Base-by-base conservation (phyloP, 225 moss, liverwort and hornwort genomes). In the Physcomitrellopsis africana region DNA sequence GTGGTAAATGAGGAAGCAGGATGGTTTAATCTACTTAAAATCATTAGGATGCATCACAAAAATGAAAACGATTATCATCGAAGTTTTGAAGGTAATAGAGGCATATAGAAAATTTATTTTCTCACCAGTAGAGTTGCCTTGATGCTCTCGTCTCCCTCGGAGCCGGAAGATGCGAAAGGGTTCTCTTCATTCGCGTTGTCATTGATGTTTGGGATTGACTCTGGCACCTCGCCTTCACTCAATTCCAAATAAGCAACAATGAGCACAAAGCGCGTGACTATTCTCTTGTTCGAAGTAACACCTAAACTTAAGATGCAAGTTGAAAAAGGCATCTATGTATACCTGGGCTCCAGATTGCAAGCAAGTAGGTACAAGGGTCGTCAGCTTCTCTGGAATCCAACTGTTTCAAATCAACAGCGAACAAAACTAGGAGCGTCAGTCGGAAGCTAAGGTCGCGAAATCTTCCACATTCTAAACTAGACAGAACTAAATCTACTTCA, bases 281-380 rank as follows among this genome's bases (percentile, higher is more conserved):
- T 68, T 53, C 13, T 54, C 20, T 13, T 49, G 11, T 49, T 49
- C 11, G 15, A 49, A 47, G 16, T 8, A 9, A 63, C 11, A 16
- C 8, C 3, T 61, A 63, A 29, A 13, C 26, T 1, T 4, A 37
- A 37, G 32, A 37, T 37, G 32, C 32, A 37, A 7, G 32, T 37
- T 37, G 32, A 37, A 37, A 1, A 18, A 45, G 45, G 5, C 45
- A 64, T 2, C 19, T 19, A 46, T 44, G 22, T 27, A 3, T 68
- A 96, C 96, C 96, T 91, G 87, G 89, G 69, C 92, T 82, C 92
- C 92, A 96, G 41, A 92, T 92, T 22, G 89, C 92, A 61, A 96
- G 89, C 60, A 94, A 84, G 29, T 92, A 91, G 13, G 79, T 75
- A 60, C 89, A 92, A 22, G 96, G 96, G 74, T 96, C 96, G 13